phyloP scores from a whole-genome alignment of 208 protist genomes.

The Leishmania amazonensis region DNA sequence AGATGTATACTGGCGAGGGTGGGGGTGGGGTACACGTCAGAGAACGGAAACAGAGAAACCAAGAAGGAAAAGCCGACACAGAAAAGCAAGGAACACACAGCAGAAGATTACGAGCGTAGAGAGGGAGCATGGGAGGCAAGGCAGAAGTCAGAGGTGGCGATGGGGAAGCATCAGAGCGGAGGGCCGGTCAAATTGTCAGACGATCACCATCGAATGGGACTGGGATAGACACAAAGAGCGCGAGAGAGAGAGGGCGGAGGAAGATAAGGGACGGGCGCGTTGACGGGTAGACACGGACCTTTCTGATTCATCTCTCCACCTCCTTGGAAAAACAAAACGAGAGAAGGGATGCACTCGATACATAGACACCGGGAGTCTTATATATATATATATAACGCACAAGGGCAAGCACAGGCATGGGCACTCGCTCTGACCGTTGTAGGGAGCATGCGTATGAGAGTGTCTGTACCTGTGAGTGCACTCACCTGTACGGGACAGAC shows the following conservation, averaged over 20 bases:
- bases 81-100: no score
- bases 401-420: background rate
- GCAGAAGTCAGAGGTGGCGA: no score
- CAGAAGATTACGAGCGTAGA: no score
- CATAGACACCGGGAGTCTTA: background rate
- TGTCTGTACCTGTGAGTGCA: background rate
- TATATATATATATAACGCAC: background rate
- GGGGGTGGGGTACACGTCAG: background rate
- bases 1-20: no score
- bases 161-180: no score
- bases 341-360: background rate
- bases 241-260: background rate
- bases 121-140: no score
- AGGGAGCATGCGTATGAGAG: background rate
- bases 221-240: background rate
- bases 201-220: slow-evolving; percentile 6
- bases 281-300: background rate
- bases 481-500: slow-evolving; percentile 11
- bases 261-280: background rate
- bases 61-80: background rate
- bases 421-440: background rate
- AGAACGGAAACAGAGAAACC: background rate
- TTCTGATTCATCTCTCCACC: background rate
- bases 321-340: background rate
- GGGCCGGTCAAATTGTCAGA: background rate